Base-by-base conservation (phyloP, 169 alveolate species). In the Plasmodium yoelii region DNA sequence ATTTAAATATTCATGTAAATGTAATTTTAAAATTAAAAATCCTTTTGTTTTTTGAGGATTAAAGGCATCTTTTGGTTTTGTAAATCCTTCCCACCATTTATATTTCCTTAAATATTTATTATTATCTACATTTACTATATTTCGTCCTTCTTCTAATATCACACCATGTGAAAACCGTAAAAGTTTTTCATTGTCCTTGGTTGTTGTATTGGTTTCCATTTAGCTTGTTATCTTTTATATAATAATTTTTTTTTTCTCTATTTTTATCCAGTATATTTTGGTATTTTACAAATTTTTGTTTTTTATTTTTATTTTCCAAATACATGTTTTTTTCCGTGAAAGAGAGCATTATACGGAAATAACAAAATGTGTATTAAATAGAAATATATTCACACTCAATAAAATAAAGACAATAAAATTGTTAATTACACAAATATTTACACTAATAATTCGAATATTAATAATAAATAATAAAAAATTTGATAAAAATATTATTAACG, bases 21-120 rank as follows among this genome's bases (percentile, higher is more conserved):
- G 70, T 84, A 84, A 84, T 34, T 60, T 39, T 63, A 84, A 71
- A 15, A 84, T 51, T 61, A 84, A 55, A 72, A 84, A 84, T 4
- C 91, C 91, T 51, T 69, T 84, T 9, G 91, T 84, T 39, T 84
- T 84, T 44, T 56, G 51, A 13, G 80, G 69, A 57, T 84, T 84
- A 59, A 84, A 84, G 34, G 87, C 42, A 19, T 69, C 87, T 39
- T 56, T 18, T 1, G 91, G 91, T 22, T 84, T 84, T 34, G 39
- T 69, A 15, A 84, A 28, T 10, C 91, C 77, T 12, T 84, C 57
- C 86, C 84, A 68, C 84, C 84, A 84, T 39, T 10, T 57, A 61
- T 84, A 84, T 49, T 56, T 53, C 12, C 70, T 59, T 51, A 84
- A 60, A 7, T 24, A 44, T 51, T 47, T 71, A 9, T 60, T 53